A percentile compares a stretch with the other conserved stretches of the same genome.
These are phyloP conservation scores for Podospora bellae-mahoneyi DNA, from an alignment of 495 filamentous ascomycete species.

Conservation along the genomic window DNA sequence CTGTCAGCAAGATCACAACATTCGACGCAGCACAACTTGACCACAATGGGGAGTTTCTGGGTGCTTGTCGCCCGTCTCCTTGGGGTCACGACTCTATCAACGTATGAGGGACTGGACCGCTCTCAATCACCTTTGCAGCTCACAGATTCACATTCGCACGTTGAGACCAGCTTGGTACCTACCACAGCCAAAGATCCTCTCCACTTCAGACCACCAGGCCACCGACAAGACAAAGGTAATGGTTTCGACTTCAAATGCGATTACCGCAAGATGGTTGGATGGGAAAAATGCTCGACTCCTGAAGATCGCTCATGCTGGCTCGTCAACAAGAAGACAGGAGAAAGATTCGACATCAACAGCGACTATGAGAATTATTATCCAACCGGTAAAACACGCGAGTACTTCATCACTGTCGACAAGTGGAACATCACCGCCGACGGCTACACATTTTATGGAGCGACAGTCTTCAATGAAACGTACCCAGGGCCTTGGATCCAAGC, in stretches of 20 bases:
- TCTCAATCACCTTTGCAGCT: constrained; percentile 12
- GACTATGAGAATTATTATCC: constrained; percentile 7
- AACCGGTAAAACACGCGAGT: neutral
- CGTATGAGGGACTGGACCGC: neutral
- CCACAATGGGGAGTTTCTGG: constrained; percentile 5
- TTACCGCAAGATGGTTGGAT: neutral
- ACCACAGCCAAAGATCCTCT: neutral
- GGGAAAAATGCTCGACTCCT: constrained; percentile 3
- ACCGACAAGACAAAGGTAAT: neutral
- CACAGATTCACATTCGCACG: neutral
- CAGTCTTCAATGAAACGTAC: constrained; percentile 23
- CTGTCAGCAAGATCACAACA: no score
- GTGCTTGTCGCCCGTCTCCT: constrained; percentile 15
- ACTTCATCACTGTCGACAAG: constrained; percentile 3
- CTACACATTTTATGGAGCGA: constrained; percentile 1
- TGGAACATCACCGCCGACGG: constrained; percentile 9
- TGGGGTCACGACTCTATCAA: constrained; percentile 11
- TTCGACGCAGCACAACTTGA: no score
- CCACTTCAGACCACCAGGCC: constrained; percentile 8
- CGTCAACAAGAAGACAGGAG: neutral
- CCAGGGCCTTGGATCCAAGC: constrained; percentile 55
- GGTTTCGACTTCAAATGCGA: constrained; percentile 1
- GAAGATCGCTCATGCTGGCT: constrained; percentile 7
- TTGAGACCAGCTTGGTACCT: constrained; percentile 8
- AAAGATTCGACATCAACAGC: constrained; percentile 11